phyloP scores from a whole-genome alignment of 345 rosid genomes.

The Erodium maritimum region DNA sequence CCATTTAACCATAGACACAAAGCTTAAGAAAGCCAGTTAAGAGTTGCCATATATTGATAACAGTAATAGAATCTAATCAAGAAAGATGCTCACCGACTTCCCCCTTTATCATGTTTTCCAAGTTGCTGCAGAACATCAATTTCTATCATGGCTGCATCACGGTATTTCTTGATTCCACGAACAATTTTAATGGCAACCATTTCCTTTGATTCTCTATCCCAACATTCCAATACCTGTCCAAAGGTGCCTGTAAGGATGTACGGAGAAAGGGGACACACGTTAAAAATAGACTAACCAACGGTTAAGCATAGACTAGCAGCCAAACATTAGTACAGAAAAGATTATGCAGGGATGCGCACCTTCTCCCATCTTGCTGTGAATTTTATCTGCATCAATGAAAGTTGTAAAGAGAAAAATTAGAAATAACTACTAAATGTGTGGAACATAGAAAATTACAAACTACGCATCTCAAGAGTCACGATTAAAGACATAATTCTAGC shows the following conservation, averaged over 20 bases:
- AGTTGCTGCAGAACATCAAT: conserved; percentile 76
- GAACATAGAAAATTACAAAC: background rate
- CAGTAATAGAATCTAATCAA: conserved; percentile 5
- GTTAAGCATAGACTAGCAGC: background rate
- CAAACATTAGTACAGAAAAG: background rate
- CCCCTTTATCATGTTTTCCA: conserved; percentile 69
- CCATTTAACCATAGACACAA: conserved; percentile 46
- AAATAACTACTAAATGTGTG: background rate
- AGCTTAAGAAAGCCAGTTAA: conserved; percentile 9
- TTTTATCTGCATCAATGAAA: conserved; percentile 44
- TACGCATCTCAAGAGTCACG: background rate
- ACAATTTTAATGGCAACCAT: conserved; percentile 90
- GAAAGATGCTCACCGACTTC: conserved; percentile 54
- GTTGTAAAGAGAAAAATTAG: background rate
- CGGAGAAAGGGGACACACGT: background rate
- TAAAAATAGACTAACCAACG: background rate
- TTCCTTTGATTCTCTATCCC: conserved; percentile 79
- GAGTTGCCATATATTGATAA: conserved; percentile 3
- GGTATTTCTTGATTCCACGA: conserved; percentile 75
- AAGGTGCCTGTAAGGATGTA: conserved; percentile 49
- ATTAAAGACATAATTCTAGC: background rate
- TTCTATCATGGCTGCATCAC: conserved; percentile 91
- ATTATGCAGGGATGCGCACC: conserved; percentile 23
- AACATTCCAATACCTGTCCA: conserved; percentile 88
- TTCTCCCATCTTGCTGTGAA: conserved; percentile 87